Conservation (phyloP, 2,329 filamentous ascomycete species). For the Elsinoe arachidis region DNA sequence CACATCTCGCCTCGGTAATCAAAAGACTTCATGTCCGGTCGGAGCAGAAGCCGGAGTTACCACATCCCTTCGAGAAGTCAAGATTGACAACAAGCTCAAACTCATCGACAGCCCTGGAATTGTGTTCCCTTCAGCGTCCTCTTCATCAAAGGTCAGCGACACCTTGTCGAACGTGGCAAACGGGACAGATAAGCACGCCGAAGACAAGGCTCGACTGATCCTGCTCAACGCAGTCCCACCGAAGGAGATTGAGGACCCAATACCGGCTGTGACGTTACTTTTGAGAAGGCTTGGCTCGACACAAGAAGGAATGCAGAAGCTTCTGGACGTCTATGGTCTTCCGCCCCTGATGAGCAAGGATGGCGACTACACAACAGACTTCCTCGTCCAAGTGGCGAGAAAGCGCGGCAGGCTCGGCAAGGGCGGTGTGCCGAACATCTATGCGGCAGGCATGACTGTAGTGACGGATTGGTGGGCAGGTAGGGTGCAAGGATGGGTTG, state of each 20-base stretch:
- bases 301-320: constrained; percentile 64
- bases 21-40: constrained; percentile 66
- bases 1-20: constrained; percentile 63
- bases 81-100: constrained; percentile 89
- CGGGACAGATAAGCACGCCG: constrained; percentile 32
- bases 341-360: constrained; percentile 61
- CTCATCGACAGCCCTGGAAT: constrained; percentile 91
- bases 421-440: constrained; percentile 82
- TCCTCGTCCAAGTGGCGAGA: constrained; percentile 87
- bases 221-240: constrained; percentile 87
- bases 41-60: constrained; percentile 90
- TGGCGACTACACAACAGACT: constrained; percentile 77
- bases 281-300: constrained; percentile 68
- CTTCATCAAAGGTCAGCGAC: constrained; percentile 3
- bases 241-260: constrained; percentile 85
- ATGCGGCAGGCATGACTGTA: constrained; percentile 81
- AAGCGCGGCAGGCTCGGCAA: constrained; percentile 83
- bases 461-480: constrained; percentile 63
- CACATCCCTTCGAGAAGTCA: constrained; percentile 78
- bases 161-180: constrained; percentile 31
- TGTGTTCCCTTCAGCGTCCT: constrained; percentile 63
- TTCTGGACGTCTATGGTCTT: constrained; percentile 76
- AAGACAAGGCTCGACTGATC: constrained; percentile 71
- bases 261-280: constrained; percentile 79
- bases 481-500: constrained; percentile 17